Percentiles rank a stretch among this genome's conserved stretches.
phyloP scores from a whole-genome alignment of 2,329 filamentous ascomycete genomes.

The Stromatinia cepivora region DNA sequence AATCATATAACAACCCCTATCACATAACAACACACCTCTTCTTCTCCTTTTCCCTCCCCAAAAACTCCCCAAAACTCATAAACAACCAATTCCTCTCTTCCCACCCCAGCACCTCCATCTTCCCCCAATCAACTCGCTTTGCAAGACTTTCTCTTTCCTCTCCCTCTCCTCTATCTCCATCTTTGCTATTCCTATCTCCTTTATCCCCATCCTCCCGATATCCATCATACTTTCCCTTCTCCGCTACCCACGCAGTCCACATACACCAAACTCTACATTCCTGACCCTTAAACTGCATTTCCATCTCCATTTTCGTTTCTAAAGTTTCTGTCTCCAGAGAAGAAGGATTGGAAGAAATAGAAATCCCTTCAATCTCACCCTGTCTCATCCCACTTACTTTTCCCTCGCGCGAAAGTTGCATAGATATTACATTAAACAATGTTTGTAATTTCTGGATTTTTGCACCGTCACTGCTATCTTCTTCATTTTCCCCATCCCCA shows the following conservation, averaged over 20 bases:
- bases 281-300: background rate
- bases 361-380: background rate
- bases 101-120: background rate
- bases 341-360: background rate
- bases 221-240: background rate
- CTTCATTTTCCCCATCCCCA: background rate
- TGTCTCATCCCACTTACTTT: background rate
- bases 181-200: too few species aligned
- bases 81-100: background rate
- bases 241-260: background rate
- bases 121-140: background rate
- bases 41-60: background rate
- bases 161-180: background rate
- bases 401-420: background rate
- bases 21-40: background rate
- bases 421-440: background rate
- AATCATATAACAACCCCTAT: background rate
- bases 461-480: too few species aligned
- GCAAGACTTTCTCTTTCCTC: background rate
- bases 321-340: too few species aligned
- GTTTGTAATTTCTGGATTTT: background rate
- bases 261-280: slow-evolving; percentile 2
- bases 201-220: background rate
- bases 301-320: too few species aligned
- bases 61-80: background rate